Base-by-base conservation (phyloP, 1,139 yeast species). In the Taiozyma sp. region DNA sequence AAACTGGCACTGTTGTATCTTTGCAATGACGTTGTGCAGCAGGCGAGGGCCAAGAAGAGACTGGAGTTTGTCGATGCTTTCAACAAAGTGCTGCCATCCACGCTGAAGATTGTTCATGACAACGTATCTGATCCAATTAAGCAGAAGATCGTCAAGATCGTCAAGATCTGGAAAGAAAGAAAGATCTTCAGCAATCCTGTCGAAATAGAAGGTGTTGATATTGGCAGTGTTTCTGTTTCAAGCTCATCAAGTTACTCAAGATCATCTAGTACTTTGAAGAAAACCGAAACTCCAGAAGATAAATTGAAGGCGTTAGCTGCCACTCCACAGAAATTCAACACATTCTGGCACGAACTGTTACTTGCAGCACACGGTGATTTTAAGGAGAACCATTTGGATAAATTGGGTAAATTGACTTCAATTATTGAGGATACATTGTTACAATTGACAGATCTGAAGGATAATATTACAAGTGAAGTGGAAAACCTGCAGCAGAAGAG, bases 21-120 rank as follows among this genome's bases (percentile, higher is more conserved):
- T 22, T 86, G 88, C 50, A 89, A 89, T 64, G 97, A 89, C 60
- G 85, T 89, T 28, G 86, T 88, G 1, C 97, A 89, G 66, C 88
- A 87, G 62, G 82, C 93, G 3, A 75, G 85, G 50, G 84, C 86
- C 44, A 81, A 83, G 61, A 74, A 78, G 56, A 81, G 79, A 60
- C 69, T 68, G 2, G 88, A 83, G 50, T 85, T 85, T 57, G 69
- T 83, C 9, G 68, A 67, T 6, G 85, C 82, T 5, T 88, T 87
- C 67, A 76, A 78, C 7, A 62, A 63, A 3, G 79, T 77, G 3
- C 68, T 79, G 45, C 79, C 80, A 0, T 45, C 47, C 2, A 74
- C 74, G 0, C 58, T 78, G 47, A 55, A 56, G 16, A 54, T 62
- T 7, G 67, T 71, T 1, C 73, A 76, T 53, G 24, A 57, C 61